Evolutionary conservation across 768 basidiomycete species (phyloP).

Genomic region (Lentinus brumalis): DNA sequence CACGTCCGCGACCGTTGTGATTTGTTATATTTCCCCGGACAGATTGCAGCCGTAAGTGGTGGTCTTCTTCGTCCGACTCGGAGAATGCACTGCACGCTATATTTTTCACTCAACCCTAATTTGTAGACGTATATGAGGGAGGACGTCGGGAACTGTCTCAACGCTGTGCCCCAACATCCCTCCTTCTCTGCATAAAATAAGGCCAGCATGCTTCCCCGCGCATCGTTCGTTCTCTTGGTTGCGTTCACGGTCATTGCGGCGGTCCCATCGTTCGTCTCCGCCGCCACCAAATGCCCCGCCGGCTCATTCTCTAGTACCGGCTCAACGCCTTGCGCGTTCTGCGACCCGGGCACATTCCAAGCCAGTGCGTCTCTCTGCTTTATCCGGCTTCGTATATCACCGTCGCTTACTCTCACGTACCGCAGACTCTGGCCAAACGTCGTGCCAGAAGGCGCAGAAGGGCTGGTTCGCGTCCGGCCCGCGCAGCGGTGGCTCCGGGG

Average conservation of each 20-base stretch:
- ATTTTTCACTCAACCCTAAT: too few species aligned
- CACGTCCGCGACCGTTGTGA: too few species aligned
- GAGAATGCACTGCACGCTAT: too few species aligned
- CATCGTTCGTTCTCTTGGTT: background rate
- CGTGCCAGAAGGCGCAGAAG: conserved; percentile 18
- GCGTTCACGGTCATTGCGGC: background rate
- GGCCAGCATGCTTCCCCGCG: background rate
- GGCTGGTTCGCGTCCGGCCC: conserved; percentile 24
- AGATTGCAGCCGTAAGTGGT: too few species aligned
- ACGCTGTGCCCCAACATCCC: too few species aligned
- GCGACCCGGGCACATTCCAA: conserved; percentile 13
- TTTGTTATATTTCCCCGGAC: too few species aligned
- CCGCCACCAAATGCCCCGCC: conserved; percentile 8
- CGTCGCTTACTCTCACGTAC: background rate
- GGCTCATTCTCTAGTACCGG: conserved; percentile 20
- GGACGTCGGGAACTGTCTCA: too few species aligned
- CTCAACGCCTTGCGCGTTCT: conserved; percentile 8
- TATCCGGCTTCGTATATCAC: background rate
- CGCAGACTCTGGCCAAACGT: conserved; percentile 14
- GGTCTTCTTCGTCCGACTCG: too few species aligned
- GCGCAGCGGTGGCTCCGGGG: background rate
- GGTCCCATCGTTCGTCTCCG: background rate
- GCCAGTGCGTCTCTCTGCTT: background rate
- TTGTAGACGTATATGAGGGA: too few species aligned
- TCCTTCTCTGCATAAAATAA: background rate